Evolutionary conservation across 805 yeast species (phyloP), one percentile per base, ranked within the genome.

Genomic region (Barnettozyma sp.): DNA sequence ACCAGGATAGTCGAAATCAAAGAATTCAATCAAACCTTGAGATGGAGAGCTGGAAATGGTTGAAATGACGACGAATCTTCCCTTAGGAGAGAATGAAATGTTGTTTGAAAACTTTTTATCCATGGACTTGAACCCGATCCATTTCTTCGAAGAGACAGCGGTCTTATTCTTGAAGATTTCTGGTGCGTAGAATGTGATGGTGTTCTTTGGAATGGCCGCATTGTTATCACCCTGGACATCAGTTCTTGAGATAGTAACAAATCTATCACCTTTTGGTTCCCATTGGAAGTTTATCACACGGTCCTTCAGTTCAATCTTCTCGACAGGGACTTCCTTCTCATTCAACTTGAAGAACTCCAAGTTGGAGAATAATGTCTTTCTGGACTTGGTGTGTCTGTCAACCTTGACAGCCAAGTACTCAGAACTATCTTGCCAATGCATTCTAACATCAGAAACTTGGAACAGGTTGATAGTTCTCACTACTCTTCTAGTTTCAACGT

Each of bases 311-410:
- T 92, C 99, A 48, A 92, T 70, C 49, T 86, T 90, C 58, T 88
- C 97, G 42, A 88, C 95, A 22, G 98, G 97, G 49, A 90, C 76
- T 53, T 83, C 94, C 63, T 77, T 84, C 63, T 90, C 98, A 41
- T 71, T 70, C 40, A 87, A 63, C 54, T 85, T 82, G 73, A 90
- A 85, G 56, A 92, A 81, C 64, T 92, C 97, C 60, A 92, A 71
- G 58, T 86, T 86, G 39, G 96, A 78, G 71, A 86, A 87, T 35
- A 80, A 62, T 15, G 95, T 84, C 74, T 94, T 92, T 61, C 82
- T 84, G 33, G 96, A 82, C 64, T 92, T 92, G 39, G 97, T 85
- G 65, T 87, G 95, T 65, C 97, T 85, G 62, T 88, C 96, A 49
- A 92, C 96, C 67, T 84, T 86, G 56, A 88, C 94, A 66, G 96